These are phyloP conservation scores for Phyllosticta capitalensis DNA, from an alignment of 2,329 filamentous ascomycete genomes.

Conservation along the genomic window DNA sequence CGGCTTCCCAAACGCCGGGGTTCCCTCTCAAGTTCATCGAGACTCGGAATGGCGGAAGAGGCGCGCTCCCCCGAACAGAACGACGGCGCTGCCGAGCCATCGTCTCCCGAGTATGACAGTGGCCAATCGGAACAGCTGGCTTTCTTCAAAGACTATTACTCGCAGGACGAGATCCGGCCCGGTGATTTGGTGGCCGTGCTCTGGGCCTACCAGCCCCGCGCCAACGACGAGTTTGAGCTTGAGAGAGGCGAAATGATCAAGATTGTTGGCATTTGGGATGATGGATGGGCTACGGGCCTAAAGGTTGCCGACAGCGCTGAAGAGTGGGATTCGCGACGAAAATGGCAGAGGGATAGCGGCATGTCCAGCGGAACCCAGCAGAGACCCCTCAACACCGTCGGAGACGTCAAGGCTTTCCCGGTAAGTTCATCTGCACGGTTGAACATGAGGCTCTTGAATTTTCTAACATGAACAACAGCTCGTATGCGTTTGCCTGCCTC, in stretches of 20 bases:
- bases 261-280: slow-evolving; percentile 97
- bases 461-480: slow-evolving; percentile 33
- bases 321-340: slow-evolving; percentile 71
- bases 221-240: slow-evolving; percentile 83
- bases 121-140: slow-evolving; percentile 91
- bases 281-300: slow-evolving; percentile 94
- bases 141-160: slow-evolving; percentile 99
- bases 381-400: slow-evolving; percentile 34
- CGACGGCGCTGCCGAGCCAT: slow-evolving; percentile 52
- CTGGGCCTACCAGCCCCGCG: slow-evolving; percentile 94
- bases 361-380: slow-evolving; percentile 65
- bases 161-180: slow-evolving; percentile 87
- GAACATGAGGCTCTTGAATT: background rate
- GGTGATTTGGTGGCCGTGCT: slow-evolving; percentile 82
- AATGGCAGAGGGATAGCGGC: slow-evolving; percentile 81
- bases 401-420: slow-evolving; percentile 96
- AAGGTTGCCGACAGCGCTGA: slow-evolving; percentile 74
- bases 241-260: slow-evolving; percentile 98
- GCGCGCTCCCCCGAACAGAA: slow-evolving; percentile 44
- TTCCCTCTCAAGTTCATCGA: slow-evolving; percentile 81
- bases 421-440: slow-evolving; percentile 16
- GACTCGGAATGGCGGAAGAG: slow-evolving; percentile 57
- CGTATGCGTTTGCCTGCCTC: slow-evolving; percentile 88
- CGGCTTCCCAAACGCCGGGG: slow-evolving; percentile 60
- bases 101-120: slow-evolving; percentile 74